Conservation (phyloP, 495 filamentous ascomycete genomes). For the Cenococcum geophilum region DNA sequence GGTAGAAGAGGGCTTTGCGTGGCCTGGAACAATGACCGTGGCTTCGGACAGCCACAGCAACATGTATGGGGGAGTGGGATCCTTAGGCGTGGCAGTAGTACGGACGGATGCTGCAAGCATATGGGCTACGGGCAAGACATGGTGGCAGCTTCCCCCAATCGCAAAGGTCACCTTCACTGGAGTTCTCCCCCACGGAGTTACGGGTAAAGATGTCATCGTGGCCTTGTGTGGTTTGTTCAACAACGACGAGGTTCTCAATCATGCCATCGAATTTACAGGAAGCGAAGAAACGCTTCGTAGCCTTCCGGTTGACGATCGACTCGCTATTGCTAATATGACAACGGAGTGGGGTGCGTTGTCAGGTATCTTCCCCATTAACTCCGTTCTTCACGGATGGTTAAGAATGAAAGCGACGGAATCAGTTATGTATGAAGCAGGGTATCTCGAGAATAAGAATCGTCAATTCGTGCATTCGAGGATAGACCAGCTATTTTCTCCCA, state of each 20-base stretch:
- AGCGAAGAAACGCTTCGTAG: conserved; percentile 69
- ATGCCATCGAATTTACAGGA: conserved; percentile 85
- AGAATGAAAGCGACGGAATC: conserved; percentile 65
- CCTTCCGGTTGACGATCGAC: conserved; percentile 66
- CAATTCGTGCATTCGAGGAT: conserved; percentile 65
- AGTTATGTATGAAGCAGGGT: conserved; percentile 47
- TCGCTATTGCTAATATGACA: conserved; percentile 92
- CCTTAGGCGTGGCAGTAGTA: conserved; percentile 75
- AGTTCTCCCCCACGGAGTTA: conserved; percentile 69
- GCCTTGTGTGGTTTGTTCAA: conserved; percentile 83
- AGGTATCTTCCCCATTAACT: conserved; percentile 80
- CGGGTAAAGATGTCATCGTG: conserved; percentile 93
- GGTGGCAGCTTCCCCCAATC: conserved; percentile 87
- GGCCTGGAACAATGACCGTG: conserved; percentile 78
- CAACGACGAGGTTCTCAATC: conserved; percentile 86
- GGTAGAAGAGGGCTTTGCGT: conserved; percentile 75
- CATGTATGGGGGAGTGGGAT: conserved; percentile 82
- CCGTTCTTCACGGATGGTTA: conserved; percentile 66
- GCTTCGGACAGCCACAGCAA: conserved; percentile 82
- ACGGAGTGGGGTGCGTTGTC: conserved; percentile 88
- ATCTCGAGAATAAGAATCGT: conserved; percentile 16
- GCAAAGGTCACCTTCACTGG: conserved; percentile 76
- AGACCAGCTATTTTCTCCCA: conserved; percentile 56
- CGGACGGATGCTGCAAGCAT: conserved; percentile 81
- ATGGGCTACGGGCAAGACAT: conserved; percentile 77